Evolutionary conservation across 2,329 filamentous ascomycete species (phyloP), one percentile per base, ranked within the genome.

Genomic region (Pseudogymnoascus sp.): DNA sequence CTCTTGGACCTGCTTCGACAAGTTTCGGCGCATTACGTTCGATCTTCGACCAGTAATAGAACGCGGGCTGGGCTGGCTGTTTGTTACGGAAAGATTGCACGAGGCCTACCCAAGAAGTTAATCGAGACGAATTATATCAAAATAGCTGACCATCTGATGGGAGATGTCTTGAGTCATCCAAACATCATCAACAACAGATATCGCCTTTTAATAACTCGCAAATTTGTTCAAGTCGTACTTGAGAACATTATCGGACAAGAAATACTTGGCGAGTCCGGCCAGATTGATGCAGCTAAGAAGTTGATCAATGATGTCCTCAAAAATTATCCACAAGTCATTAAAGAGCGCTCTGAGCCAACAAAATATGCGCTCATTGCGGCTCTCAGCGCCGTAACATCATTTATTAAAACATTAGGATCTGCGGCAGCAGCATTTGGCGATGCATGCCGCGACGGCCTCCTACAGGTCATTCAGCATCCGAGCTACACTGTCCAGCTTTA

Each of bases 401-500:
- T 99, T 35, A 89, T 97, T 65, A 80, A 82, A 41, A 88, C 85
- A 0, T 80, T 99, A 3, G 93, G 92, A 3, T 93, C 93, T 19
- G 92, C 92, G 2, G 83, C 90, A 35, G 90, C 87, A 65, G 80
- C 79, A 61, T 86, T 97, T 68, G 89, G 91, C 6, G 95, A 99
- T 66, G 73, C 82, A 12, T 96, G 91, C 72, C 85, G 93, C 59
- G 94, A 99, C 73, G 89, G 89, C 3, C 78, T 99, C 33, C 79
- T 97, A 39, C 92, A 97, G 73, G 90, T 96, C 5, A 79, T 97
- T 26, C 91, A 96, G 69, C 94, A 99, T 74, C 91, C 92, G 0
- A 97, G 91, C 75, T 97, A 97, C 74, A 94, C 92, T 4, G 94
- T 99, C 2, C 94, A 99, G 72, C 86, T 97, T 2, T 89, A 94